Evolutionary conservation across 345 rosid species (phyloP).

Genomic region (Heritiera littoralis): DNA sequence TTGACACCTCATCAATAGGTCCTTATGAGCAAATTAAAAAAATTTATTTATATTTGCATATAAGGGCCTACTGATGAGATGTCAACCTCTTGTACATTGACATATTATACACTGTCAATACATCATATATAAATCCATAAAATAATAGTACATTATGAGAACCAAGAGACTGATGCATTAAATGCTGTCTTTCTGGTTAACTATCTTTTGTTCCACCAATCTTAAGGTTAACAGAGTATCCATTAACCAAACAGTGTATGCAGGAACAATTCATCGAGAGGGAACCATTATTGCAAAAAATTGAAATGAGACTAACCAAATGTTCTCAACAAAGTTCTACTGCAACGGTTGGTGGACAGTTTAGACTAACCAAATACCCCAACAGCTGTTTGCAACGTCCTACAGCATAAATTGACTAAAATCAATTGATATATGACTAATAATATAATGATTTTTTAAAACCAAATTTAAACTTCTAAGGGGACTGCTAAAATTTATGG

Average conservation of each 20-base stretch:
- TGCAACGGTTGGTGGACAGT: slow-evolving; percentile 73
- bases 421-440: not conserved
- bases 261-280: not conserved
- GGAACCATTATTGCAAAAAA: not conserved
- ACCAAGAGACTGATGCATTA: not conserved
- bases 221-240: not conserved
- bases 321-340: slow-evolving; percentile 93
- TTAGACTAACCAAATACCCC: slow-evolving; percentile 91
- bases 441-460: no score
- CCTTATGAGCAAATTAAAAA: no score
- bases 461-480: not conserved
- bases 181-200: not conserved
- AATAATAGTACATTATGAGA: not conserved
- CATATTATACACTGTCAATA: no score
- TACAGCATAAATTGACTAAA: slow-evolving; percentile 35
- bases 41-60: no score
- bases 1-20: no score
- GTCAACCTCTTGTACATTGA: no score
- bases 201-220: not conserved
- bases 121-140: no score
- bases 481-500: not conserved
- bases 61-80: no score
- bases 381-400: slow-evolving; percentile 96
- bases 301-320: slow-evolving; percentile 52
- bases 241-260: not conserved